These are phyloP conservation scores for Ogataea paradorogensis DNA, from an alignment of 805 yeast species.

Conservation along the genomic window DNA sequence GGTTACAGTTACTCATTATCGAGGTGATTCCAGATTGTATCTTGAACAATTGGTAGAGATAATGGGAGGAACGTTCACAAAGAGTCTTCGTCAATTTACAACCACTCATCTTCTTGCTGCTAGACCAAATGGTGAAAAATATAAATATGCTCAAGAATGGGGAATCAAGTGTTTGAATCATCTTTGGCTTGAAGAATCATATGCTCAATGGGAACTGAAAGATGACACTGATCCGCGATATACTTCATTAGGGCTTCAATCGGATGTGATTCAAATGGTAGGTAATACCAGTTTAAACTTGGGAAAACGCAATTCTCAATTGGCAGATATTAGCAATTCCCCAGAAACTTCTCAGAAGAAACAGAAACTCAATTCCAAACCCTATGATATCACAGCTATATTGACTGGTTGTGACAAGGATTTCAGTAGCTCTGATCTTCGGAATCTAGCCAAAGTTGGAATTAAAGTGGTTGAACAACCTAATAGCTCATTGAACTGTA, in stretches of 20 bases:
- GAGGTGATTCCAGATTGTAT: conserved; percentile 80
- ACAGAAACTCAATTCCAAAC: conserved; percentile 21
- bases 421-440: conserved; percentile 42
- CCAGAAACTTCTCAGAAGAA: conserved; percentile 18
- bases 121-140: conserved; percentile 67
- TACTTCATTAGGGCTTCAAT: conserved; percentile 34
- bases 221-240: conserved; percentile 47
- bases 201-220: conserved; percentile 53
- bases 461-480: conserved; percentile 44
- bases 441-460: conserved; percentile 50
- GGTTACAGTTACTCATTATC: conserved; percentile 73
- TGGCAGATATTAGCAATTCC: not conserved
- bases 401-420: conserved; percentile 64
- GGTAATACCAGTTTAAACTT: conserved; percentile 46
- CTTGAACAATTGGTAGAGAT: conserved; percentile 59
- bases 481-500: conserved; percentile 42
- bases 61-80: conserved; percentile 76
- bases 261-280: conserved; percentile 43
- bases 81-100: conserved; percentile 51
- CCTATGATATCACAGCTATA: conserved; percentile 46
- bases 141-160: conserved; percentile 73
- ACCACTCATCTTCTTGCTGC: conserved; percentile 77
- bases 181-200: conserved; percentile 86
- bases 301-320: conserved; percentile 9
- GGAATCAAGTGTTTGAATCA: conserved; percentile 65